A percentile compares a stretch with the other conserved stretches of the same genome.
Conservation (phyloP, 2,329 filamentous ascomycete species). For the Thelonectria rubi region DNA sequence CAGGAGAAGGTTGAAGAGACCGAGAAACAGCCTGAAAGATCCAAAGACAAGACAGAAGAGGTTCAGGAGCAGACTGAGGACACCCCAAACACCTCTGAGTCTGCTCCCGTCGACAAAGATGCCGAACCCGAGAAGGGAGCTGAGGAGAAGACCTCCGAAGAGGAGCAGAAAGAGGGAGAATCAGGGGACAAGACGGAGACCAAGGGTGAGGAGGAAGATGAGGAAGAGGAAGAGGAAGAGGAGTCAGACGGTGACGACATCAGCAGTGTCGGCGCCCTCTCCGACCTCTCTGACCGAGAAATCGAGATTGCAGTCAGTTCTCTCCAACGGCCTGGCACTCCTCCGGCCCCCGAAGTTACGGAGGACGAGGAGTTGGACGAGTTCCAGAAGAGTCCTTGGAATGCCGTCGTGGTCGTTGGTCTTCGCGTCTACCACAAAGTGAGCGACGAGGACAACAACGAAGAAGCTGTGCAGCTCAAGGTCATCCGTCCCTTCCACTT, state of each 20-base stretch:
- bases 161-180: slow-evolving; percentile 2
- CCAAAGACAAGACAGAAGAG: not conserved
- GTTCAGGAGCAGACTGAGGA: slow-evolving; percentile 2
- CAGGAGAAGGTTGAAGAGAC: not conserved
- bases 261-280: slow-evolving; percentile 47
- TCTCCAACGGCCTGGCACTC: slow-evolving; percentile 16
- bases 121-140: not conserved
- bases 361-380: slow-evolving; percentile 60
- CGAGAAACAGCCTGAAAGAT: not conserved
- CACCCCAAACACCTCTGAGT: not conserved
- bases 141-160: not conserved
- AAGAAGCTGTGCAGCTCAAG: slow-evolving; percentile 50
- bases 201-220: not conserved
- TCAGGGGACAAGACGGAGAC: slow-evolving; percentile 3
- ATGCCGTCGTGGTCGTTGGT: slow-evolving; percentile 69
- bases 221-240: slow-evolving; percentile 18
- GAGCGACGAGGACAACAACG: slow-evolving; percentile 41
- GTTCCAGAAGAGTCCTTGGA: slow-evolving; percentile 67
- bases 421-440: slow-evolving; percentile 68
- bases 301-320: slow-evolving; percentile 47
- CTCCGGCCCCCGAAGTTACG: slow-evolving; percentile 5
- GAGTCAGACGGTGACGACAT: slow-evolving; percentile 38
- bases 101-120: not conserved
- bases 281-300: slow-evolving; percentile 52
- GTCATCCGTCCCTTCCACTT: slow-evolving; percentile 53